These are phyloP conservation scores for Nigrospora osmanthi DNA, from an alignment of 2,329 filamentous ascomycete genomes.

Conservation along the genomic window DNA sequence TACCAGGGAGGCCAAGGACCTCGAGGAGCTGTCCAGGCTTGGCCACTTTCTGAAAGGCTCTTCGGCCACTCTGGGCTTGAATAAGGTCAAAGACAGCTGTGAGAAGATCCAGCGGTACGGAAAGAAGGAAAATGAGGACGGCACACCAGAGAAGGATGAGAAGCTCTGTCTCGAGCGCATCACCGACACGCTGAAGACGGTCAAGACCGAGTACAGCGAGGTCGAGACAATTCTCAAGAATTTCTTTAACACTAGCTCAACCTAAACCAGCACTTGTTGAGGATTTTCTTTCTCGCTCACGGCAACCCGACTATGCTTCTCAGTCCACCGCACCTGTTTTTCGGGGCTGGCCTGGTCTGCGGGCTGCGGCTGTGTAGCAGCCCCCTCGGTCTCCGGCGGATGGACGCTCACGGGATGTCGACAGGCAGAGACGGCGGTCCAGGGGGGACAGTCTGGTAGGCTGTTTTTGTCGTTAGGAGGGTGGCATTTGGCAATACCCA, in stretches of 20 bases:
- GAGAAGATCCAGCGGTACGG: constrained; percentile 96
- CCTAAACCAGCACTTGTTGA: not conserved
- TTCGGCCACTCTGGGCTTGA: constrained; percentile 85
- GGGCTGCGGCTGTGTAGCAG: no score
- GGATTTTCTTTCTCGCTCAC: no score
- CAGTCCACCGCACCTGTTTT: no score
- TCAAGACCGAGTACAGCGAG: constrained; percentile 70
- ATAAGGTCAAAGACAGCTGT: constrained; percentile 85
- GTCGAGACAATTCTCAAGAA: constrained; percentile 62
- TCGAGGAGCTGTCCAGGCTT: constrained; percentile 69
- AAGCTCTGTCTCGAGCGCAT: constrained; percentile 63
- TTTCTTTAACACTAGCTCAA: constrained; percentile 48
- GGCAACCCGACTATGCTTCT: no score
- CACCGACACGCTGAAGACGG: constrained; percentile 57
- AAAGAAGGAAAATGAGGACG: constrained; percentile 71
- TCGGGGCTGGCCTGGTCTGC: no score
- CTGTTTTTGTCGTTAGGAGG: no score
- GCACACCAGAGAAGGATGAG: constrained; percentile 58
- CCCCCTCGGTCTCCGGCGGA: no score
- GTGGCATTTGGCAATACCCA: no score
- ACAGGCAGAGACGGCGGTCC: no score
- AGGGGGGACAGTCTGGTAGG: no score
- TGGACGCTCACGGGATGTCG: no score
- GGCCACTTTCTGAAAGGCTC: constrained; percentile 98
- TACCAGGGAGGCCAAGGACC: constrained; percentile 56